phyloP scores from a whole-genome alignment of 305 asterid genomes.

The Rubia balearica region DNA sequence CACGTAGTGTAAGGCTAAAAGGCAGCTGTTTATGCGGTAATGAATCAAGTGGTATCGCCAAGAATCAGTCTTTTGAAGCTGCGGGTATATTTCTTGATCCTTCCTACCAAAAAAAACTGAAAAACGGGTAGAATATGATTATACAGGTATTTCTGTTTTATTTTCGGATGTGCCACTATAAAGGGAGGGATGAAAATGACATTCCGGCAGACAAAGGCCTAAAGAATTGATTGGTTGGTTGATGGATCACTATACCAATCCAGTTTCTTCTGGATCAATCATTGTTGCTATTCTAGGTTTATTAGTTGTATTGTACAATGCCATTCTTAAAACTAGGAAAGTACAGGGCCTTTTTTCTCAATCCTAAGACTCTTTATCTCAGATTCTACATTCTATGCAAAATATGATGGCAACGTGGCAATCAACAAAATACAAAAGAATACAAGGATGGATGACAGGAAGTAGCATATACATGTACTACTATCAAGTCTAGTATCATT shows the following conservation, averaged over 20 bases:
- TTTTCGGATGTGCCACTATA: background rate
- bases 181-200: constrained; percentile 4
- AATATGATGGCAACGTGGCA: background rate
- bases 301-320: background rate
- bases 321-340: background rate
- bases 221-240: background rate
- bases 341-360: background rate
- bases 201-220: background rate
- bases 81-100: background rate
- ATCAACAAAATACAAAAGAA: background rate
- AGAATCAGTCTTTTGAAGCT: background rate
- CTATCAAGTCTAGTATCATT: too few species aligned
- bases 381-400: background rate
- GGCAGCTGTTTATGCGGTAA: background rate
- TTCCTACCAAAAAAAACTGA: background rate
- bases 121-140: background rate
- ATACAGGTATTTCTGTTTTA: background rate
- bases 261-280: background rate
- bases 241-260: background rate
- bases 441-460: background rate
- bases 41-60: background rate
- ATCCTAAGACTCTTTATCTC: background rate
- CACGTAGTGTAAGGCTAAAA: background rate
- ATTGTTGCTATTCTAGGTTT: background rate
- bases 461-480: background rate